phyloP scores from a whole-genome alignment of 768 basidiomycete genomes.

The Suillus fuscotomentosus region DNA sequence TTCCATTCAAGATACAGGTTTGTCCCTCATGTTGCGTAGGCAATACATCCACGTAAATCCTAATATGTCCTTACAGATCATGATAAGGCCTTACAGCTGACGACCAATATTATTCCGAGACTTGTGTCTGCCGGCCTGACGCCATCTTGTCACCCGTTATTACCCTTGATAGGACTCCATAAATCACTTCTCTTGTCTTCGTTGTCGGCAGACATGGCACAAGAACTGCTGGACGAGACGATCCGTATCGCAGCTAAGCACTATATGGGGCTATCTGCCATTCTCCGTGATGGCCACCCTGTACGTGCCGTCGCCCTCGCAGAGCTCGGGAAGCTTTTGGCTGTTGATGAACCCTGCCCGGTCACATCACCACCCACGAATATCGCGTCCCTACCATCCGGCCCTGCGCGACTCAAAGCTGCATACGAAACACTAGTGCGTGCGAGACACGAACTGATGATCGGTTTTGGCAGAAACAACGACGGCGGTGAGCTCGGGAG shows the following conservation, averaged over 20 bases:
- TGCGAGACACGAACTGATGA: constrained; percentile 57
- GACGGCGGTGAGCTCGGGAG: constrained; percentile 72
- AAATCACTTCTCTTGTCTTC: constrained; percentile 62
- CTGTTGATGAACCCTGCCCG: constrained; percentile 70
- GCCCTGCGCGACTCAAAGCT: constrained; percentile 57
- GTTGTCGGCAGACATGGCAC: constrained; percentile 39
- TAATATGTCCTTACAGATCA: constrained; percentile 43
- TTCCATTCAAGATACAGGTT: constrained; percentile 58
- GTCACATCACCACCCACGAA: constrained; percentile 17
- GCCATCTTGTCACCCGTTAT: constrained; percentile 73
- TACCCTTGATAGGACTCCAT: constrained; percentile 71
- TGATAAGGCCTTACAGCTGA: constrained; percentile 53
- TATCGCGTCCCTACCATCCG: constrained; percentile 61
- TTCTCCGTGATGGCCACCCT: constrained; percentile 71
- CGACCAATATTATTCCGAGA: constrained; percentile 64
- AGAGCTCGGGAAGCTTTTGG: constrained; percentile 80
- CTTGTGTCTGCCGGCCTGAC: constrained; percentile 58
- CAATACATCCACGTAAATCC: background rate
- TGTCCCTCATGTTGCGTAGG: constrained; percentile 8
- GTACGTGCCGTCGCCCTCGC: constrained; percentile 70
- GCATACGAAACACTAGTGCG: constrained; percentile 63
- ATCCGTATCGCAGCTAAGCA: constrained; percentile 57
- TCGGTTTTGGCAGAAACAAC: constrained; percentile 71
- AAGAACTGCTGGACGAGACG: constrained; percentile 59
- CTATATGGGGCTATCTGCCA: constrained; percentile 47